phyloP scores from a whole-genome alignment of 169 alveolate species.

The Plasmodium coatneyi region DNA sequence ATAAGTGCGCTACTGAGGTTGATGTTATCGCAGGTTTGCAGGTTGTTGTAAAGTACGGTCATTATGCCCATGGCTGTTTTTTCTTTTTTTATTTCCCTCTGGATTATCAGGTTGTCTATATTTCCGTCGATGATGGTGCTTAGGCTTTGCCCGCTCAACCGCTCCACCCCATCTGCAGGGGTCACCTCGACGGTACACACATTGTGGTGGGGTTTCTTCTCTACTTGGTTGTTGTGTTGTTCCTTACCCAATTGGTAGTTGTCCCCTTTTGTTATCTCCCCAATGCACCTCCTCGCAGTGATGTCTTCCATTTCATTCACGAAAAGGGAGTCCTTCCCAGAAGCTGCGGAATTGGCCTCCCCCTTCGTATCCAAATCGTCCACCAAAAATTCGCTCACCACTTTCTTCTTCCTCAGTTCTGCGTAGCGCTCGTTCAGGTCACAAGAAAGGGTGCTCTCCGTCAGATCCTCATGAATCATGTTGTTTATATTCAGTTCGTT shows the following conservation, averaged over 20 bases:
- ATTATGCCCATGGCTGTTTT: constrained; percentile 49
- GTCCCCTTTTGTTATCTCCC: neutral
- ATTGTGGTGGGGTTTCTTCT: neutral
- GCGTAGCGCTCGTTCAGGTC: neutral
- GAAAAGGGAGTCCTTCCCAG: neutral
- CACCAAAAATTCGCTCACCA: constrained; percentile 36
- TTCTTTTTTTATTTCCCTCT: constrained; percentile 66
- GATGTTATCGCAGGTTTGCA: constrained; percentile 40
- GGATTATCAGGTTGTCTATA: constrained; percentile 63
- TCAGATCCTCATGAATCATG: constrained; percentile 45
- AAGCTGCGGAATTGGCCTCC: neutral
- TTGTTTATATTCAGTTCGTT: constrained; percentile 24
- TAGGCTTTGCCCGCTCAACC: constrained; percentile 26
- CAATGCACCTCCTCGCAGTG: constrained; percentile 44
- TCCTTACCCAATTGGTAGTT: neutral
- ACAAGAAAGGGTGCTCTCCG: neutral
- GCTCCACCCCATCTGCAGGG: constrained; percentile 5
- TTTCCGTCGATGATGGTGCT: constrained; percentile 68
- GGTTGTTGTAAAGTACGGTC: constrained; percentile 51
- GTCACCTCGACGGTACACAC: neutral
- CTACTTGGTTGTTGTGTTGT: neutral
- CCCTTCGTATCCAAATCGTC: constrained; percentile 9
- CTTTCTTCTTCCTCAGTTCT: constrained; percentile 13
- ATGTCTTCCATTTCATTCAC: constrained; percentile 45
- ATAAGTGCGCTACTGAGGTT: constrained; percentile 62